Conservation (phyloP, 495 filamentous ascomycete species). For the Hypomontagnella monticulosa region DNA sequence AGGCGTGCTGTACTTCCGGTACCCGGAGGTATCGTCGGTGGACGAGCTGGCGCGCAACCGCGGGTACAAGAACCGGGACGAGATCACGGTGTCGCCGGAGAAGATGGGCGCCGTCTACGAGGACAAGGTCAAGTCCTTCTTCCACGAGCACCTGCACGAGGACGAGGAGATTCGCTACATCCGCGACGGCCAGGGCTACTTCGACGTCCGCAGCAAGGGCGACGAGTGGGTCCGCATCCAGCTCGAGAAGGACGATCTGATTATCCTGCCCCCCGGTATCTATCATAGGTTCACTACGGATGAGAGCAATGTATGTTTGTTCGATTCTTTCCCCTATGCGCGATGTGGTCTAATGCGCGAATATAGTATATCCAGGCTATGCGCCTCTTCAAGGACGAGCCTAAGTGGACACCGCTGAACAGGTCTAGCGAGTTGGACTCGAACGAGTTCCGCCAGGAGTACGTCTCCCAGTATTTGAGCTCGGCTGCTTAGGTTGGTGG, state of each 20-base stretch:
- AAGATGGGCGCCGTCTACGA: conserved; percentile 90
- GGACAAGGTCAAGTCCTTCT: conserved; percentile 91
- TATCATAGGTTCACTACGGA: conserved; percentile 98
- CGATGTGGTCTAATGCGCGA: conserved; percentile 12
- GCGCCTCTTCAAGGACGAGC: conserved; percentile 98
- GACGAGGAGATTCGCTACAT: conserved; percentile 99
- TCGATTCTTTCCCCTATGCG: not conserved
- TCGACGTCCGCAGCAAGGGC: conserved; percentile 81
- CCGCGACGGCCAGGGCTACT: conserved; percentile 87
- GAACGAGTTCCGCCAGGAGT: conserved; percentile 81
- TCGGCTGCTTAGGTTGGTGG: conserved; percentile 7
- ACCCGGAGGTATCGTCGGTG: conserved; percentile 69
- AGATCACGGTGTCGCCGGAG: conserved; percentile 86
- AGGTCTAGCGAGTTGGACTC: conserved; percentile 78
- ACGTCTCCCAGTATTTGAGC: conserved; percentile 61
- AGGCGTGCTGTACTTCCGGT: conserved; percentile 81
- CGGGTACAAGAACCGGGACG: conserved; percentile 93
- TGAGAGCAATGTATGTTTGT: conserved; percentile 78
- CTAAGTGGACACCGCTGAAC: conserved; percentile 97
- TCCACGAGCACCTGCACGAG: conserved; percentile 95
- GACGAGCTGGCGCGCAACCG: conserved; percentile 77
- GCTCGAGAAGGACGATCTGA: conserved; percentile 75
- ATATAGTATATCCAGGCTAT: conserved; percentile 91
- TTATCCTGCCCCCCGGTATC: conserved; percentile 94
- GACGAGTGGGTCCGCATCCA: conserved; percentile 87